Evolutionary conservation across 2,329 filamentous ascomycete genomes (phyloP).

Genomic region (Colletotrichum tamarilloi): DNA sequence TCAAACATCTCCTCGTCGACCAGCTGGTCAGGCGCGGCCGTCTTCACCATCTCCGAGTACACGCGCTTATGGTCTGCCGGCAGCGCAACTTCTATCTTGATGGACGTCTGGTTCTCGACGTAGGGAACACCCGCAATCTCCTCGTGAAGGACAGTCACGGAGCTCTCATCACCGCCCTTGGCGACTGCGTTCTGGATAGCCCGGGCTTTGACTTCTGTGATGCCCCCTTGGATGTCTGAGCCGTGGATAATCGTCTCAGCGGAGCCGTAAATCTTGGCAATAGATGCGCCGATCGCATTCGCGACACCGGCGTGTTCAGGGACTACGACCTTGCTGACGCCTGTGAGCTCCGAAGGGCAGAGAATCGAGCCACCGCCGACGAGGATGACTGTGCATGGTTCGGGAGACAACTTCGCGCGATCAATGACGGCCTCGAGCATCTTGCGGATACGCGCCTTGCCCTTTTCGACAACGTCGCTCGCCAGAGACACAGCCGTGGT

Average conservation of each 20-base stretch:
- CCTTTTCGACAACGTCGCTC: slow-evolving; percentile 16
- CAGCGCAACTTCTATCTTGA: slow-evolving; percentile 39
- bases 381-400: slow-evolving; percentile 38
- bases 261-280: slow-evolving; percentile 38
- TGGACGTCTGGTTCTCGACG: slow-evolving; percentile 38
- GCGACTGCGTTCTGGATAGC: slow-evolving; percentile 36
- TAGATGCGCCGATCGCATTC: slow-evolving; percentile 40
- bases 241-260: slow-evolving; percentile 38
- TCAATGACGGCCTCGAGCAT: slow-evolving; percentile 39
- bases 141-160: slow-evolving; percentile 38
- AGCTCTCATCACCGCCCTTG: slow-evolving; percentile 36
- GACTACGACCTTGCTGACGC: slow-evolving; percentile 37
- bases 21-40: slow-evolving; percentile 11
- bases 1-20: slow-evolving; percentile 32
- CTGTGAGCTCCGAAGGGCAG: slow-evolving; percentile 36
- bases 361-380: slow-evolving; percentile 40
- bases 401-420: slow-evolving; percentile 39
- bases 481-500: slow-evolving; percentile 2
- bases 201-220: slow-evolving; percentile 32
- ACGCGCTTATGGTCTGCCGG: slow-evolving; percentile 36
- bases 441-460: slow-evolving; percentile 22
- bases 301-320: slow-evolving; percentile 38
- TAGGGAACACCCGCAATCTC: slow-evolving; percentile 39
- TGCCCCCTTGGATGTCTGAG: slow-evolving; percentile 31
- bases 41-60: slow-evolving; percentile 25